A percentile compares a stretch with the other conserved stretches of the same genome.
Conservation (phyloP, 2,329 filamentous ascomycete genomes). For the Zasmidium cellare region DNA sequence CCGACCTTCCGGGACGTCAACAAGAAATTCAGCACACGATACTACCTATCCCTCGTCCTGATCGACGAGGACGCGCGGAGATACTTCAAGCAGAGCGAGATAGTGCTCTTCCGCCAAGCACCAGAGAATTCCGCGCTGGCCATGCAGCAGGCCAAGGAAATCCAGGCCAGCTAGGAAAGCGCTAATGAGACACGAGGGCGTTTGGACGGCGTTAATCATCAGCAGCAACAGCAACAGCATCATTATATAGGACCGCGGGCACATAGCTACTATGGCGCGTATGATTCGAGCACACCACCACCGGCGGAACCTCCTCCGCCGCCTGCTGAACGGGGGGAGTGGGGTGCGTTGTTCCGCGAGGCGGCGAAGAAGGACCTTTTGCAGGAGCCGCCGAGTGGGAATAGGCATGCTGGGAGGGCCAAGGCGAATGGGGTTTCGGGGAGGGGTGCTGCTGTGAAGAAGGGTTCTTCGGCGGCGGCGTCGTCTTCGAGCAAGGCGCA, state of each 20-base stretch:
- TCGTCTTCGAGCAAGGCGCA: constrained; percentile 3
- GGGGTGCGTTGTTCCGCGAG: constrained; percentile 13
- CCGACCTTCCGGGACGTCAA: constrained; percentile 99
- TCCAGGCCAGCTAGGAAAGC: constrained; percentile 36
- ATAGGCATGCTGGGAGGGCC: neutral
- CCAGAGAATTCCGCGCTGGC: constrained; percentile 52
- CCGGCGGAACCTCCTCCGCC: neutral
- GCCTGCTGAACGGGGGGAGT: constrained; percentile 13
- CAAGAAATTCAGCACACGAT: constrained; percentile 98
- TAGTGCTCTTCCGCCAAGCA: constrained; percentile 86
- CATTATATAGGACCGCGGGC: neutral
- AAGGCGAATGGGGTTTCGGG: neutral
- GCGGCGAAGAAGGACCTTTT: constrained; percentile 17
- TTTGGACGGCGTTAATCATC: constrained; percentile 9
- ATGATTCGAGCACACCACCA: neutral
- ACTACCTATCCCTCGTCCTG: constrained; percentile 87
- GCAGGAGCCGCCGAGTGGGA: constrained; percentile 3
- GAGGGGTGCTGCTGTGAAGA: neutral
- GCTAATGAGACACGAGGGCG: constrained; percentile 33
- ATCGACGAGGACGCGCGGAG: constrained; percentile 75
- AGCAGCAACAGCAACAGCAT: neutral
- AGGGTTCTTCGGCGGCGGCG: no score
- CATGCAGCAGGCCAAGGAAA: constrained; percentile 48
- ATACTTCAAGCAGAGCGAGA: constrained; percentile 99
- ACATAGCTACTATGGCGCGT: neutral